Evolutionary conservation across 139 green algal species (phyloP).

Genomic region (Micractinium conductrix): DNA sequence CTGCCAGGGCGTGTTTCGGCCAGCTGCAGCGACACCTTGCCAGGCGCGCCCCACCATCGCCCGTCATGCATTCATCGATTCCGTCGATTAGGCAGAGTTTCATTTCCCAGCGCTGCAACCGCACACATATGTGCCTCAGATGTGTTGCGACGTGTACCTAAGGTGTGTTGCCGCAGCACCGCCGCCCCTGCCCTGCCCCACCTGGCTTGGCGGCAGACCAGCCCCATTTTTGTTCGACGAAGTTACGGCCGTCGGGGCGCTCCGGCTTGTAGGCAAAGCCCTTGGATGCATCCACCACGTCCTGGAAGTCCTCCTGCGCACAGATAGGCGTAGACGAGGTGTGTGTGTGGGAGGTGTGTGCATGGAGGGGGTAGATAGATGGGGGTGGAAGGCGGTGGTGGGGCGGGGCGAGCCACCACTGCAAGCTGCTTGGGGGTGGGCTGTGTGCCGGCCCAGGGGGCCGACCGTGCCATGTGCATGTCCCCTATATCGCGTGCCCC

Average conservation of each 20-base stretch:
- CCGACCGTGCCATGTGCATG: no score
- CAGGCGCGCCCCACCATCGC: no score
- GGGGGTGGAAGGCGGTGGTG: neutral
- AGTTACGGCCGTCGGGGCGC: neutral
- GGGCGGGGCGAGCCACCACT: neutral
- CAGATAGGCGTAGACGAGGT: no score
- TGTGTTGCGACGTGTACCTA: neutral
- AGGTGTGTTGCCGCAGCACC: no score
- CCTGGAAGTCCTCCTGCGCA: constrained; percentile 31
- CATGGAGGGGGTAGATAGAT: neutral
- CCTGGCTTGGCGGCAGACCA: constrained; percentile 9
- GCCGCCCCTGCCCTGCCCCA: neutral
- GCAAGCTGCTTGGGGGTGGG: neutral
- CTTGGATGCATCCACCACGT: neutral
- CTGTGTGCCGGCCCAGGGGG: no score
- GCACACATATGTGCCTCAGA: neutral
- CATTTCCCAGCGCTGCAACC: no score
- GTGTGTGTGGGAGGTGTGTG: neutral
- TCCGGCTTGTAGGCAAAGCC: constrained; percentile 18
- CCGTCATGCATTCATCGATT: no score
- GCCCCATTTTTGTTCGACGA: constrained; percentile 33
- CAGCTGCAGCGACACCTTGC: no score
- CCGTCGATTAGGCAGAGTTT: no score
- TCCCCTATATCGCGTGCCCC: no score
- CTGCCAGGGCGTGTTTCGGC: no score